Evolutionary conservation across 371 early-diverging fungal genomes (phyloP).

Genomic region (Phascolomyces articulosus): DNA sequence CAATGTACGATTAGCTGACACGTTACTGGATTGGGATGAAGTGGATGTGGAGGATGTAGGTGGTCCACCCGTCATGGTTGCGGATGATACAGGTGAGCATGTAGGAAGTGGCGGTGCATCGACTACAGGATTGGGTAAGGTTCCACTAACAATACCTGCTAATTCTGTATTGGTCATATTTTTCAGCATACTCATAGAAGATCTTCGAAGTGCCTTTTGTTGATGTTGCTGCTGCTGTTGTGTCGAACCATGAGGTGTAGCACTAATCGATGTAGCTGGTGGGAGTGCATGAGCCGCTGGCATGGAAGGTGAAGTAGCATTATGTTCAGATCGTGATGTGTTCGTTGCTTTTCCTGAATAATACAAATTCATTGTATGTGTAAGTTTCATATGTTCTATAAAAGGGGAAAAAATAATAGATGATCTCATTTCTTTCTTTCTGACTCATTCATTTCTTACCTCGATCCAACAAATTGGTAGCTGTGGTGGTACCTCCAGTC

Average conservation of each 20-base stretch:
- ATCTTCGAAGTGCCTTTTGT: slow-evolving; percentile 23
- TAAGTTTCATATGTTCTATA: background rate
- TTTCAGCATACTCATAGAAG: slow-evolving; percentile 33
- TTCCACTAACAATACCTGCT: slow-evolving; percentile 33
- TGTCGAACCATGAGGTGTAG: background rate
- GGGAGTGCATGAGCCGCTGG: background rate
- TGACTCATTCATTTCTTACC: too few relatives aligned
- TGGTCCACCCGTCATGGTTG: background rate
- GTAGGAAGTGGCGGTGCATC: slow-evolving; percentile 17
- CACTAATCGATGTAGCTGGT: background rate
- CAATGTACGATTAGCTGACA: slow-evolving; percentile 6
- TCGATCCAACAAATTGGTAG: slow-evolving; percentile 4
- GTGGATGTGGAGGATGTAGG: background rate
- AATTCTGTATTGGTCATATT: slow-evolving; percentile 30
- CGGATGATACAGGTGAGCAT: slow-evolving; percentile 2
- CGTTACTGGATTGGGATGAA: background rate
- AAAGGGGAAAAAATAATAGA: background rate
- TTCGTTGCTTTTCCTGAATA: background rate
- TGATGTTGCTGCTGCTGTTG: background rate
- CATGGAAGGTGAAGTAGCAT: background rate
- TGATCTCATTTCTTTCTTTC: too few relatives aligned
- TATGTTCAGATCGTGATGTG: background rate
- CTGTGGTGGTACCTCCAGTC: background rate
- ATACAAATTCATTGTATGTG: background rate
- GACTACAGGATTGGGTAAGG: slow-evolving; percentile 27